These are phyloP conservation scores for Blastobotrys chiropterorum DNA, from an alignment of 805 yeast genomes.

Conservation along the genomic window DNA sequence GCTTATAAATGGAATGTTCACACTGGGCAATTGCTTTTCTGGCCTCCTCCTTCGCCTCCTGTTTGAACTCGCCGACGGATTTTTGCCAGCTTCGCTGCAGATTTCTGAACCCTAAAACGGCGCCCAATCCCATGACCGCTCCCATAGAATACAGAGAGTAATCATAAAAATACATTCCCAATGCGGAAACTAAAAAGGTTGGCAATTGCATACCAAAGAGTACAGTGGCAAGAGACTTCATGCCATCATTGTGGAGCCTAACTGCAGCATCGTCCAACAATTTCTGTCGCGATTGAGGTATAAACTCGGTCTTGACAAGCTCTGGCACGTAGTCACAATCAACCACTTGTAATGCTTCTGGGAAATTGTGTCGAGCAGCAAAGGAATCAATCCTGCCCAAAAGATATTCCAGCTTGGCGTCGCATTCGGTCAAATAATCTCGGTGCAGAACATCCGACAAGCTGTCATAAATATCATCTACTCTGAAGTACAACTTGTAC, in stretches of 20 bases:
- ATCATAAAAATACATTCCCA: constrained; percentile 28
- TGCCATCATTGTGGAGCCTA: constrained; percentile 27
- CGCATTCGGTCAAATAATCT: constrained; percentile 26
- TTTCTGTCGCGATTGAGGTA: not conserved
- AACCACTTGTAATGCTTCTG: not conserved
- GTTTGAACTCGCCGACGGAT: constrained; percentile 20
- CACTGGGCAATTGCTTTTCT: constrained; percentile 23
- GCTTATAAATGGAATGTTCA: constrained; percentile 26
- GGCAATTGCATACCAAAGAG: constrained; percentile 33
- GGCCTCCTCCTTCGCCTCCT: constrained; percentile 22
- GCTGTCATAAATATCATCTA: constrained; percentile 32
- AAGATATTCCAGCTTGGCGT: constrained; percentile 25
- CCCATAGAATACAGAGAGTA: constrained; percentile 30
- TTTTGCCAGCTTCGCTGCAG: constrained; percentile 32
- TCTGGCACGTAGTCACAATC: not conserved
- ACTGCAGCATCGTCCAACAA: constrained; percentile 12
- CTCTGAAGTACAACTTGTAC: constrained; percentile 32
- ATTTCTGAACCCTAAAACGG: constrained; percentile 30
- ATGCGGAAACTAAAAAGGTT: constrained; percentile 23
- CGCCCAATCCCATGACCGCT: constrained; percentile 32
- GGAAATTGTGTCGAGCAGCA: constrained; percentile 6
- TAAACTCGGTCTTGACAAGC: not conserved
- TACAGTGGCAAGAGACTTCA: constrained; percentile 24
- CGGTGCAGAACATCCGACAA: constrained; percentile 15
- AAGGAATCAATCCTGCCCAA: constrained; percentile 27